Conservation (phyloP, 768 basidiomycete species). For the Phlebiopsis flavidoalba region DNA sequence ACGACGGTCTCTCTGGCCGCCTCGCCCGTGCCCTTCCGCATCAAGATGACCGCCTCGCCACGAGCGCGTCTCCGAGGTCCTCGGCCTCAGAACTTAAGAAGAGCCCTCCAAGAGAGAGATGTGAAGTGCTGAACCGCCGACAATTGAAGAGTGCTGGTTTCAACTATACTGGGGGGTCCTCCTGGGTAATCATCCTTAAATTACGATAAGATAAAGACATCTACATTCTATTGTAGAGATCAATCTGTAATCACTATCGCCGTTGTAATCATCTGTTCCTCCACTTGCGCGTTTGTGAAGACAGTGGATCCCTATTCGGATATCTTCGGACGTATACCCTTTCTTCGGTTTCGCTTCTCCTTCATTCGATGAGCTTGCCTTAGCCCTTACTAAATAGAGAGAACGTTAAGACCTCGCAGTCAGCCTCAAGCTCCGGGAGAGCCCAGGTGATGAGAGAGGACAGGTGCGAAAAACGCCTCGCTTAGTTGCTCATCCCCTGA, state of each 20-base stretch:
- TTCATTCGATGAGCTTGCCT: not conserved
- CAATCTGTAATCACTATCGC: no score
- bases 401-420: no score
- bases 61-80: conserved; percentile 10
- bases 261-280: no score
- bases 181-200: no score
- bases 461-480: not conserved
- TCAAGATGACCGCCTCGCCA: conserved; percentile 22
- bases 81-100: not conserved
- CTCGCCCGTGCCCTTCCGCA: conserved; percentile 39
- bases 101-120: no score
- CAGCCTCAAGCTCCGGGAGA: not conserved
- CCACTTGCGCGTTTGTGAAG: not conserved
- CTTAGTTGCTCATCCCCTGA: not conserved
- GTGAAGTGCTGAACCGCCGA: no score
- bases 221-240: no score
- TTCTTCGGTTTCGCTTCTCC: not conserved
- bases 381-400: not conserved
- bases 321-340: not conserved
- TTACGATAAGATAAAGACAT: no score
- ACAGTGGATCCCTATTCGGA: not conserved
- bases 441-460: not conserved
- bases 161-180: no score
- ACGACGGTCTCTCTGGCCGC: conserved; percentile 41
- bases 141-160: no score